Percentiles rank a stretch among this genome's conserved stretches.
Evolutionary conservation across 164 flowering plant species (phyloP).

Genomic region (Nymphaea thermarum): DNA sequence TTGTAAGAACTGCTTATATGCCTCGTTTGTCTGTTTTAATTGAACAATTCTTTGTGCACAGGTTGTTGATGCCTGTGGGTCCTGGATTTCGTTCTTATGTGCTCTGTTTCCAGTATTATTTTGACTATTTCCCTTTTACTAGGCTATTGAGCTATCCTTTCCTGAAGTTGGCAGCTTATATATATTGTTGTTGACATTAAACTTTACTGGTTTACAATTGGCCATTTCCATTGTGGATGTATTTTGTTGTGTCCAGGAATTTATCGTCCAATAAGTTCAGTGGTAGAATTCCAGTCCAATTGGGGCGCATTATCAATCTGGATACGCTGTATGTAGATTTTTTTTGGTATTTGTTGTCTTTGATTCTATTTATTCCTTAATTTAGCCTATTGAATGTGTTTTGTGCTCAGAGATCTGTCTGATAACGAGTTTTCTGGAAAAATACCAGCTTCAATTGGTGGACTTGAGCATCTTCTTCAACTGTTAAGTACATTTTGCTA

Average conservation of each 20-base stretch:
- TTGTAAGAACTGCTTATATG: conserved; percentile 36
- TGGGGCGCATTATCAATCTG: conserved; percentile 77
- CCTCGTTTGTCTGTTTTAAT: neutral
- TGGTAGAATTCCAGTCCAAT: conserved; percentile 56
- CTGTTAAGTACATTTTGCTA: conserved; percentile 24
- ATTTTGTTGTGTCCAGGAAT: conserved; percentile 32
- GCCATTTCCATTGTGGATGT: neutral
- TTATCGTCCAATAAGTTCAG: conserved; percentile 67
- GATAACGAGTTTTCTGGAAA: conserved; percentile 58
- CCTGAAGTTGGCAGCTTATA: too few species aligned
- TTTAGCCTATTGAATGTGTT: neutral
- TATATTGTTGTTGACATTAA: too few species aligned
- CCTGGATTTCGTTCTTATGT: too few species aligned
- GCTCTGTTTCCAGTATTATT: too few species aligned
- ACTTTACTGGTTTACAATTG: neutral
- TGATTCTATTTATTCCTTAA: neutral
- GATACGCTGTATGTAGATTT: conserved; percentile 59
- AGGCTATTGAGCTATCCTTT: too few species aligned
- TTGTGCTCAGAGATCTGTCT: conserved; percentile 60
- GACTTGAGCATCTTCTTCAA: conserved; percentile 74
- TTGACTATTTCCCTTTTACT: too few species aligned
- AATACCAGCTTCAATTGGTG: conserved; percentile 74
- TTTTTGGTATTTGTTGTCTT: neutral
- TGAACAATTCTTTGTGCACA: neutral
- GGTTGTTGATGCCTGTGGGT: too few species aligned